A percentile compares a stretch with the other conserved stretches of the same genome.
Evolutionary conservation across 257 asterid species (phyloP).

Genomic region (Verbascum thapsus): DNA sequence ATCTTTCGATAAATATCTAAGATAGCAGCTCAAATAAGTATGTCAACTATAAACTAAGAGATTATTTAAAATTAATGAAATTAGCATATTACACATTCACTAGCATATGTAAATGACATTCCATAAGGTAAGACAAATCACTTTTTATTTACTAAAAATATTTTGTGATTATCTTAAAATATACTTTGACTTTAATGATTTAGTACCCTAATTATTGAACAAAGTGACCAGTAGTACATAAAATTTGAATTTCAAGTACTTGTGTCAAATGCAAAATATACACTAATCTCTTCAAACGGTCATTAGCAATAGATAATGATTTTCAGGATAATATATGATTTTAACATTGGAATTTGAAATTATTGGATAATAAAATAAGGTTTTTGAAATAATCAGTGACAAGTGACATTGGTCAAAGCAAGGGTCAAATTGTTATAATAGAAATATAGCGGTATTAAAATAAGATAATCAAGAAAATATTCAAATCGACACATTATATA

Average conservation of each 20-base stretch:
- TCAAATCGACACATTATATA: too few relatives aligned
- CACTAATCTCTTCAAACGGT: slow-evolving; percentile 33
- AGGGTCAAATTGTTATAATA: too few relatives aligned
- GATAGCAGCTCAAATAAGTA: not conserved
- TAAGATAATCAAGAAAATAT: too few relatives aligned
- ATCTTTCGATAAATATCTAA: not conserved
- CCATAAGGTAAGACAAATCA: slow-evolving; percentile 27
- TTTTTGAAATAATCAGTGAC: slow-evolving; percentile 26
- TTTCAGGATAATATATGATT: not conserved
- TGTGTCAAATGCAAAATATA: not conserved
- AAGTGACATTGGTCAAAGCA: slow-evolving; percentile 19
- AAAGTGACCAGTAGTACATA: not conserved
- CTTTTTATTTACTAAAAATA: slow-evolving; percentile 26
- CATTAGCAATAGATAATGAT: slow-evolving; percentile 14
- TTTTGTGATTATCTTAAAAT: slow-evolving; percentile 20
- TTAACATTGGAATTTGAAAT: slow-evolving; percentile 19
- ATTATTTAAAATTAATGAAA: slow-evolving; percentile 10
- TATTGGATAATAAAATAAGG: too few relatives aligned
- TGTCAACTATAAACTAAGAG: not conserved
- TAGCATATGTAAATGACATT: slow-evolving; percentile 25
- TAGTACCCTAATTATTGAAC: slow-evolving; percentile 3
- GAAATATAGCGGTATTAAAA: too few relatives aligned
- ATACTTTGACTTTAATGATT: slow-evolving; percentile 28
- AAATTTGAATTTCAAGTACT: slow-evolving; percentile 29
- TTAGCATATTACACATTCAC: slow-evolving; percentile 3